Percentiles rank a stretch among this genome's conserved stretches.
These are phyloP conservation scores for Zygotorulaspora chibaensis DNA, from an alignment of 805 yeast species.

Conservation along the genomic window DNA sequence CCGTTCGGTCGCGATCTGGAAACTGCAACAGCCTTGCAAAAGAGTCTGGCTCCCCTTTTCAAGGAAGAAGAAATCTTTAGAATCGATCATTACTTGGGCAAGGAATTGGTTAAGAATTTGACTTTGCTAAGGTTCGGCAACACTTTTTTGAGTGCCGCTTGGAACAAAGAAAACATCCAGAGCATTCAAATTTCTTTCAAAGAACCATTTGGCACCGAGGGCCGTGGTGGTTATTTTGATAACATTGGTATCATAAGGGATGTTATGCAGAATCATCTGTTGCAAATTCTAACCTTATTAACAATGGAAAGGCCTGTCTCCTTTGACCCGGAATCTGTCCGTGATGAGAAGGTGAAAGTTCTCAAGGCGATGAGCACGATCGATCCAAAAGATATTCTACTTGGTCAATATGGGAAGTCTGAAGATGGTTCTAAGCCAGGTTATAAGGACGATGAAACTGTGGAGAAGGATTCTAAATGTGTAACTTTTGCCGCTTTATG, in stretches of 20 bases:
- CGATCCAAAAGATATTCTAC: conserved; percentile 57
- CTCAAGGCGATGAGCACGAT: conserved; percentile 75
- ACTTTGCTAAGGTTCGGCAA: conserved; percentile 88
- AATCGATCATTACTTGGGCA: conserved; percentile 96
- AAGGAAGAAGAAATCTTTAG: conserved; percentile 88
- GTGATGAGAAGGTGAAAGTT: conserved; percentile 95
- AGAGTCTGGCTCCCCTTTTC: conserved; percentile 77
- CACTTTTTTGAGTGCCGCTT: conserved; percentile 77
- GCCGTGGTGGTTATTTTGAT: conserved; percentile 98
- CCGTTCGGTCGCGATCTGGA: conserved; percentile 94
- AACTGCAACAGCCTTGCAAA: conserved; percentile 72
- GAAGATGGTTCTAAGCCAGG: conserved; percentile 88
- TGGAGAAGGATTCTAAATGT: conserved; percentile 73
- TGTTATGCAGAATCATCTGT: conserved; percentile 95
- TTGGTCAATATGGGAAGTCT: conserved; percentile 86
- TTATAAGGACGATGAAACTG: conserved; percentile 89
- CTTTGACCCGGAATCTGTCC: conserved; percentile 86
- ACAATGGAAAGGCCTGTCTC: conserved; percentile 95
- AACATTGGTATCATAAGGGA: conserved; percentile 93
- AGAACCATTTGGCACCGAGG: conserved; percentile 98
- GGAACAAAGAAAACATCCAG: conserved; percentile 77
- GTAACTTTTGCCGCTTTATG: conserved; percentile 89
- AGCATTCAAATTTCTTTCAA: conserved; percentile 88
- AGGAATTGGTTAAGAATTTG: conserved; percentile 95
- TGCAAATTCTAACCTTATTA: conserved; percentile 85